Base-by-base conservation (phyloP, 2,329 filamentous ascomycete genomes). In the Phyllosticta ampelicida region DNA sequence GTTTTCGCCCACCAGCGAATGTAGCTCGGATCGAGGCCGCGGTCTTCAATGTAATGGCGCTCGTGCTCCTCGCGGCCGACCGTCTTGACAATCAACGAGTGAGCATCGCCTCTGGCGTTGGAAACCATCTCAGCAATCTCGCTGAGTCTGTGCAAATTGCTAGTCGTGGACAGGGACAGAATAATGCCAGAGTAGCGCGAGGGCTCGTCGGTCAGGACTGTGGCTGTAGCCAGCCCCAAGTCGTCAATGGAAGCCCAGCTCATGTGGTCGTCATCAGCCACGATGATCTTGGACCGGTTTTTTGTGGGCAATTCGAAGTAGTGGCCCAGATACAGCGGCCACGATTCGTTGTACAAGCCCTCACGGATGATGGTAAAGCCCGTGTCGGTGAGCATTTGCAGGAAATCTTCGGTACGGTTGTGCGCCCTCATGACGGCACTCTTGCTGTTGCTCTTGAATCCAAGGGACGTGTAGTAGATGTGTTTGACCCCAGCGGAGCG, bases 291-390 rank as follows among this genome's bases (percentile, higher is more conserved):
- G 0, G 49, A 65, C 54, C 75, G 63, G 0, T 63, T 62, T 48
- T 77, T 75, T 2, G 66, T 60, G 9, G 66, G 66, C 6, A 62
- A 54, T 9, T 68, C 53, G 11, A 70, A 70, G 53, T 73, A 77
- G 56, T 77, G 74, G 0, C 76, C 75, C 19, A 77, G 69, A 60
- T 77, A 77, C 19, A 78, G 62, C 6, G 75, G 75, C 76, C 76
- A 78, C 56, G 68, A 72, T 64, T 77, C 75, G 51, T 73, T 75
- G 58, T 77, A 77, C 58, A 77, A 55, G 0, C 76, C 75, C 60
- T 77, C 73, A 0, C 75, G 64, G 0, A 78, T 64, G 5, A 77
- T 63, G 0, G 74, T 77, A 5, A 67, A 70, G 0, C 61, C 53
- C 1, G 65, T 59, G 3, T 66, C 62, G 13, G 66, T 65, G 16